These are phyloP conservation scores for Ceratocystis albifundus DNA, from an alignment of 2,329 filamentous ascomycete species.

Conservation along the genomic window DNA sequence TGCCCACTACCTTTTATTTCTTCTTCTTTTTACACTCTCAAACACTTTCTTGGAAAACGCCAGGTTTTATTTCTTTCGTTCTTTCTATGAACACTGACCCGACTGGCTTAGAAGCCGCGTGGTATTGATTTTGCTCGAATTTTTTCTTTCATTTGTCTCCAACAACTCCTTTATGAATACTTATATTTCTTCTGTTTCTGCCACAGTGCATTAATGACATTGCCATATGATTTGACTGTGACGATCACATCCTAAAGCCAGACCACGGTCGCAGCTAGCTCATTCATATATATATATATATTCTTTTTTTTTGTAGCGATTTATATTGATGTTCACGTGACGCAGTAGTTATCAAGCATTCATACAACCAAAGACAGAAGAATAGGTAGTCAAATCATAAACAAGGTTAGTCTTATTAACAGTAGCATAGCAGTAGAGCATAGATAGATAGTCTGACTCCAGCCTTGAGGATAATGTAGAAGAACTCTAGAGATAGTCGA, in stretches of 20 bases:
- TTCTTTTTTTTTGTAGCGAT: no score
- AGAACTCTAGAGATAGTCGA: background rate
- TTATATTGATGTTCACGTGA: no score
- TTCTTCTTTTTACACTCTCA: constrained; percentile 16
- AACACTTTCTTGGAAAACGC: background rate
- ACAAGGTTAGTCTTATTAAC: background rate
- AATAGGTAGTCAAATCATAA: background rate
- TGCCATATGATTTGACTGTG: background rate
- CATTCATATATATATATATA: no score
- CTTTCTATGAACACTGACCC: background rate
- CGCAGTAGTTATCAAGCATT: no score
- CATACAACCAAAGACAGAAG: background rate
- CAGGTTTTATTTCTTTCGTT: constrained; percentile 1
- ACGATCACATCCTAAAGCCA: no score
- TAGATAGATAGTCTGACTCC: background rate
- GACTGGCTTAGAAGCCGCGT: background rate
- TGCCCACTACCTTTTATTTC: constrained; percentile 20
- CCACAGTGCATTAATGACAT: background rate
- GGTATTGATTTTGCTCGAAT: background rate
- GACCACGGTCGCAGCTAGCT: no score
- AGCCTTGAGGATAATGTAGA: background rate
- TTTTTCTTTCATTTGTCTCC: background rate
- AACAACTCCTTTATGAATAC: background rate
- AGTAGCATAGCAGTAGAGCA: background rate
- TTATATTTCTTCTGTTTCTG: background rate